phyloP scores from a whole-genome alignment of 2,329 filamentous ascomycete species.

The Magnaporthiopsis incrustans region DNA sequence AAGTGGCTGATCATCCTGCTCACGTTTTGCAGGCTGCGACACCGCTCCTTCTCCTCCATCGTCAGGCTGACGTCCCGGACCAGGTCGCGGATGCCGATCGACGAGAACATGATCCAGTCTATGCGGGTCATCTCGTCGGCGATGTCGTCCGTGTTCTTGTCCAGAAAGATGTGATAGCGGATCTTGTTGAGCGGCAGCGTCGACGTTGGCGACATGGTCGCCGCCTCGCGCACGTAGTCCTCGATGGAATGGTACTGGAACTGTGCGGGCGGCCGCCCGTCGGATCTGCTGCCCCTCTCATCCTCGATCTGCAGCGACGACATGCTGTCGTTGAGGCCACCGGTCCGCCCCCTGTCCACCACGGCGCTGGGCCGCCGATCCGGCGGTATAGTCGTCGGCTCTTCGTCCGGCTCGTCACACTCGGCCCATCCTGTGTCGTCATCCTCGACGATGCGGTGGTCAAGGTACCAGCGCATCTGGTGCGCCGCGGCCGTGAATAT shows the following conservation, averaged over 20 bases:
- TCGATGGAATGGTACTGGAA: conserved; percentile 62
- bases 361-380: neutral
- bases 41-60: conserved; percentile 61
- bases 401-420: conserved; percentile 51
- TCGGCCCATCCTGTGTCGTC: conserved; percentile 93
- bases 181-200: conserved; percentile 69
- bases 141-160: conserved; percentile 73
- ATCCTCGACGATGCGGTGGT: conserved; percentile 66
- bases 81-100: conserved; percentile 85
- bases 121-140: conserved; percentile 90
- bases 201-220: conserved; percentile 60
- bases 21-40: conserved; percentile 73
- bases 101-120: conserved; percentile 97
- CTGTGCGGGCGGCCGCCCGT: conserved; percentile 34
- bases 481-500: conserved; percentile 79
- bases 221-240: conserved; percentile 72
- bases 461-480: conserved; percentile 74
- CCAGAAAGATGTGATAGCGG: conserved; percentile 87
- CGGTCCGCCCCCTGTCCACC: conserved; percentile 10
- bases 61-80: conserved; percentile 83
- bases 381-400: conserved; percentile 11
- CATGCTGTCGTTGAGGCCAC: conserved; percentile 33
- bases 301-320: conserved; percentile 41
- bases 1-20: conserved; percentile 93
- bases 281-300: conserved; percentile 22